phyloP scores from a whole-genome alignment of 129 eudicot genomes.

The Lactuca sativa region DNA sequence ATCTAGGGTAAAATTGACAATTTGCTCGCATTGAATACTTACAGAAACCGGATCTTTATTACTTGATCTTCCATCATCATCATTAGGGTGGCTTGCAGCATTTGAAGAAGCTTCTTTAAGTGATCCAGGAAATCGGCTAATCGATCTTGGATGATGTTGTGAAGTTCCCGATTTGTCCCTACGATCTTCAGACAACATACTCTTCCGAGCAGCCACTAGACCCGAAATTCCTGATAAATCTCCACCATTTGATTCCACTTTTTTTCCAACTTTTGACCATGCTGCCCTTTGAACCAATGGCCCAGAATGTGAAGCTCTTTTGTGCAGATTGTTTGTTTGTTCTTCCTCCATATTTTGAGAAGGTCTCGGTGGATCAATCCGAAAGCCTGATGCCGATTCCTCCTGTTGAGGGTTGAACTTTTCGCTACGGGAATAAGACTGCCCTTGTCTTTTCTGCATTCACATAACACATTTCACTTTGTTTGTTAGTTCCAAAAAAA shows the following conservation, averaged over 20 bases:
- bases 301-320: constrained; percentile 85
- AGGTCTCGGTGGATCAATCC: constrained; percentile 90
- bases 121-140: constrained; percentile 72
- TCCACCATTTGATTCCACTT: constrained; percentile 54
- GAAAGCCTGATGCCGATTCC: constrained; percentile 90
- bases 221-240: constrained; percentile 66
- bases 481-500: not conserved
- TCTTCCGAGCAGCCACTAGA: constrained; percentile 61
- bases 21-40: constrained; percentile 34
- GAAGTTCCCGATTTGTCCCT: constrained; percentile 57
- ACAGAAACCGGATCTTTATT: constrained; percentile 64
- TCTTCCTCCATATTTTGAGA: constrained; percentile 68
- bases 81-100: constrained; percentile 37
- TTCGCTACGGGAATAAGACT: constrained; percentile 72
- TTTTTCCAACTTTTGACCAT: constrained; percentile 76
- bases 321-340: constrained; percentile 42
- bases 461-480: constrained; percentile 4
- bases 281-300: constrained; percentile 76
- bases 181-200: constrained; percentile 64
- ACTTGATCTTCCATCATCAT: constrained; percentile 50
- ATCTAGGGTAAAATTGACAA: not conserved
- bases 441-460: constrained; percentile 72
- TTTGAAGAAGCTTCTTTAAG: constrained; percentile 67
- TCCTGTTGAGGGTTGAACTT: constrained; percentile 82
- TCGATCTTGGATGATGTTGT: constrained; percentile 53